These are phyloP conservation scores for Suillus brevipes DNA, from an alignment of 768 basidiomycete species.

Conservation along the genomic window DNA sequence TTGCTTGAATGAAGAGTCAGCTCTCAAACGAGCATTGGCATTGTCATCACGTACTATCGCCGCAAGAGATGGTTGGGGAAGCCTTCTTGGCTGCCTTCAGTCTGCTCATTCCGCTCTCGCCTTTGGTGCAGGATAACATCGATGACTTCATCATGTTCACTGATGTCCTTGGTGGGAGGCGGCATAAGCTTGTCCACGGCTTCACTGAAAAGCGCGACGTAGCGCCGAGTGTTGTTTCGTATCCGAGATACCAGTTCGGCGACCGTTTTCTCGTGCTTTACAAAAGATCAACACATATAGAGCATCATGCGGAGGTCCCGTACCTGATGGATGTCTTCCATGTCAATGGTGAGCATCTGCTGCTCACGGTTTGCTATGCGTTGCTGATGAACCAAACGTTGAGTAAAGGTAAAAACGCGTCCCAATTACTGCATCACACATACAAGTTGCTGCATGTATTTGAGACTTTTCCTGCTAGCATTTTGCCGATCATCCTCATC, in stretches of 20 bases:
- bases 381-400: slow-evolving; percentile 56
- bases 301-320: slow-evolving; percentile 20
- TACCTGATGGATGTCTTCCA: slow-evolving; percentile 84
- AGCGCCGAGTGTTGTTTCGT: slow-evolving; percentile 83
- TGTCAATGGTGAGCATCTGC: slow-evolving; percentile 82
- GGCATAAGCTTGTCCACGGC: slow-evolving; percentile 92
- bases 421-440: slow-evolving; percentile 33
- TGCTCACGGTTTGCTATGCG: slow-evolving; percentile 90
- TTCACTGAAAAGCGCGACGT: slow-evolving; percentile 84
- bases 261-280: slow-evolving; percentile 67
- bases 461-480: slow-evolving; percentile 46
- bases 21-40: neutral
- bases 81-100: slow-evolving; percentile 68
- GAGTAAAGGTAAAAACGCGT: slow-evolving; percentile 21
- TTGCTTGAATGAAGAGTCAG: slow-evolving; percentile 55
- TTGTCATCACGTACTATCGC: slow-evolving; percentile 76
- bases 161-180: slow-evolving; percentile 84
- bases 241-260: slow-evolving; percentile 81
- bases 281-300: slow-evolving; percentile 10
- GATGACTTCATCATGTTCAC: slow-evolving; percentile 90
- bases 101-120: slow-evolving; percentile 81
- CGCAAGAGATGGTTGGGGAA: slow-evolving; percentile 92
- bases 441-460: slow-evolving; percentile 87
- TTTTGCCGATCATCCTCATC: slow-evolving; percentile 38
- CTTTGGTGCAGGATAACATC: slow-evolving; percentile 96